Base-by-base conservation (phyloP, 1,284 basidiomycete genomes). In the Ganoderma meredithae region DNA sequence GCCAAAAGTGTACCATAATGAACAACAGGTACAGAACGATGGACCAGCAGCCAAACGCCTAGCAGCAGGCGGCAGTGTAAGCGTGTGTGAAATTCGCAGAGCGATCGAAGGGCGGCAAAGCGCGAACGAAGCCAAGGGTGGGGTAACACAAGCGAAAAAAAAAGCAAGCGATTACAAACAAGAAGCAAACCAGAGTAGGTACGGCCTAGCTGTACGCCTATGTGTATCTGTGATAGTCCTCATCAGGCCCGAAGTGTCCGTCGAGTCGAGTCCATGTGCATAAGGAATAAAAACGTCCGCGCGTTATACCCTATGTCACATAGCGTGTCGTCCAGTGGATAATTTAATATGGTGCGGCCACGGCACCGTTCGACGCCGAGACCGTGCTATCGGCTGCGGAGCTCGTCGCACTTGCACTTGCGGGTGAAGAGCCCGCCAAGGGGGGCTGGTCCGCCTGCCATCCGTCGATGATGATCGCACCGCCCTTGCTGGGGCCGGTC, bases 401-500 rank as follows among this genome's bases (percentile, higher is more conserved):
- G 12, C n/a, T 39, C 5, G 62, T 56, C 39, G 33, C 39, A 6
- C 19, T 31, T 43, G 39, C 47, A 13, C 27, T 31, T 25, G 33
- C 25, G 10, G 56, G 49, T 3, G 12, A 22, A 31, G 66, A 59
- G 41, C 25, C 31, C 27, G 49, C 13, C 43, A 56, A 40, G 9
- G 39, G 60, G 39, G 64, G 60, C 49, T 61, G 55, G 63, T 60
- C 60, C 36, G 41, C 44, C 41, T 62, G 40, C 78, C 77, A 79
- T 52, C 81, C 81, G 63, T 76, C 66, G 39, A 79, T 76, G 60
- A 64, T 71, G 60, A 77, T 70, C 25, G 76, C 74, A 43, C 84
- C 85, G 69, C 85, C 82, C 13, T 80, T 64, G 36, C 81, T 78
- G 41, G 75, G 71, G 67, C 86, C 86, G 27, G 78, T 81, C 75